These are phyloP conservation scores for Bauhinia variegata DNA, from an alignment of 306 rosid genomes.

Conservation along the genomic window DNA sequence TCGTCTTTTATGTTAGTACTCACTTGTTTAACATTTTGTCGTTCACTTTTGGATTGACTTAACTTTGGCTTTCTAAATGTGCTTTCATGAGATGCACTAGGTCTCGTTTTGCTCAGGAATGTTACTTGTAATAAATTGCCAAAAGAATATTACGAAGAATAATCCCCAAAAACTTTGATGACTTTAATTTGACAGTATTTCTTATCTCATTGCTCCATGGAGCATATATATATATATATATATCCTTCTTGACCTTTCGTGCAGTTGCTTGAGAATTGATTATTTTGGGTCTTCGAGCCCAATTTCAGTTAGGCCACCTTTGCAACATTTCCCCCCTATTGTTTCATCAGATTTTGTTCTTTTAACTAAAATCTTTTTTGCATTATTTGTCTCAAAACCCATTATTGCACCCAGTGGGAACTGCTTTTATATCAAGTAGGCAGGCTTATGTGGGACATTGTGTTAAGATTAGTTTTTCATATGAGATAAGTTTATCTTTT, in stretches of 20 bases:
- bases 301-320: not conserved
- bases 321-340: not conserved
- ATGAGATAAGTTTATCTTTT: conserved; percentile 18
- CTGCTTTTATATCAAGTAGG: not conserved
- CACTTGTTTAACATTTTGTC: conserved; percentile 16
- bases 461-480: conserved; percentile 2
- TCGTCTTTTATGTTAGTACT: not conserved
- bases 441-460: not conserved
- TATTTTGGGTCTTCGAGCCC: not conserved
- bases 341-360: not conserved
- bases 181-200: not conserved
- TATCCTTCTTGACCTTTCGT: not conserved
- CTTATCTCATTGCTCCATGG: not conserved
- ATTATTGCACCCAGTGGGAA: conserved; percentile 1
- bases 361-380: not conserved
- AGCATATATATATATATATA: not conserved
- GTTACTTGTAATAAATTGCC: no score
- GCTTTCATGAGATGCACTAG: not conserved
- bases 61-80: conserved; percentile 1
- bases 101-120: no score
- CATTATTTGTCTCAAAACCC: conserved; percentile 7
- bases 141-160: no score
- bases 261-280: no score
- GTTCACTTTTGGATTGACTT: conserved; percentile 14
- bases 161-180: not conserved